Evolutionary conservation across 345 rosid species (phyloP), one percentile per base, ranked within the genome.

Genomic region (Camelina laxa): DNA sequence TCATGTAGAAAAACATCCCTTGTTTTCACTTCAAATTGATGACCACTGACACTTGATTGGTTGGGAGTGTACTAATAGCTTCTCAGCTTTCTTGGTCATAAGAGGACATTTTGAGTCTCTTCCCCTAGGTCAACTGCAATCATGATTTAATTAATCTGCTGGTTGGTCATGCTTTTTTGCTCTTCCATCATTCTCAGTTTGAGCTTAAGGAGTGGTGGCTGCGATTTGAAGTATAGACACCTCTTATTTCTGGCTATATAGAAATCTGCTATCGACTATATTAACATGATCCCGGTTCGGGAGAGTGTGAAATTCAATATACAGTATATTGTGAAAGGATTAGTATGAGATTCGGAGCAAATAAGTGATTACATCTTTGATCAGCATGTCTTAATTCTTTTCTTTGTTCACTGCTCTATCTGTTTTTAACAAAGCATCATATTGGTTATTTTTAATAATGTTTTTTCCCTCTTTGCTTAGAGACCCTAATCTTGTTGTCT

Each of bases 401-500:
- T 56, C 65, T 33, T 35, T 73, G 47, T 13, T 53, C 45, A 9
- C n/a, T 50, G 53, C 53, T 24, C 41, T 35, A 24, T 30, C 50
- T 65, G 56, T 65, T 73, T 31, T 64, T 17, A 48, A 57, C 20
- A 4, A 35, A 35, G 16, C 68, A n/a, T 45, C 17, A 41, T 53
- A 41, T 53, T 63, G 63, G 70, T 73, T 30, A 13, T 4, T 53
- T 60, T 54, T 19, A 11, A 33, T 30, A 42, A 54, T 54, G 48
- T 20, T 54, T 20, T 54, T 73, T 73, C 56, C 11, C 30, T 19
- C 21, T 58, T 59, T 67, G 61, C 73, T 22, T 60, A 55, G 66
- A 55, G 73, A 50, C 51, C 60, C 41, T 47, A 64, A 56, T 65
- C 61, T 21, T 64, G 47, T 21, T 24, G 9, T 67, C 62, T 72